These are phyloP conservation scores for Fusarium cicatricum DNA, from an alignment of 2,329 filamentous ascomycete species.

Conservation along the genomic window DNA sequence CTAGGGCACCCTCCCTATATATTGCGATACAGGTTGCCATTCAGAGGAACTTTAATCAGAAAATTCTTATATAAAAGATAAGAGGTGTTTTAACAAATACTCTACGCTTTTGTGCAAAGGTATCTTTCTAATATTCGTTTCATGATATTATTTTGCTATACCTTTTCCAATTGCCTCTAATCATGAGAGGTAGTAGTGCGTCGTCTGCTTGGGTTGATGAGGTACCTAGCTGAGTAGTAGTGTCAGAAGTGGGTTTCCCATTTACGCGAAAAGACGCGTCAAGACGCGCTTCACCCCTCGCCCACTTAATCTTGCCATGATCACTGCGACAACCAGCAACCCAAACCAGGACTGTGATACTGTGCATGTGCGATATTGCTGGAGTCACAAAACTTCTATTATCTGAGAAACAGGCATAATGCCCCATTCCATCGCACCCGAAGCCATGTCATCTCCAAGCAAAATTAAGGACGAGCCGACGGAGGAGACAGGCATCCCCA, in stretches of 20 bases:
- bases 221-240: too few relatives aligned
- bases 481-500: conserved; percentile 36
- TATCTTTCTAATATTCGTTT: too few relatives aligned
- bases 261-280: conserved; percentile 42
- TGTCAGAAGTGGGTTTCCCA: not conserved
- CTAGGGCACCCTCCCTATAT: too few relatives aligned
- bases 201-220: too few relatives aligned
- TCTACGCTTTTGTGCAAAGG: too few relatives aligned
- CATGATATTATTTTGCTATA: too few relatives aligned
- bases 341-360: conserved; percentile 1
- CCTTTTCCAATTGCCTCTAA: too few relatives aligned
- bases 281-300: conserved; percentile 30
- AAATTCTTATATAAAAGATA: too few relatives aligned
- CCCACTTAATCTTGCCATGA: conserved; percentile 22
- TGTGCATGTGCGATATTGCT: not conserved
- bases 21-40: too few relatives aligned
- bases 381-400: not conserved
- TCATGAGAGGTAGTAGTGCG: too few relatives aligned
- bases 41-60: too few relatives aligned
- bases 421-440: conserved; percentile 34
- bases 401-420: conserved; percentile 11
- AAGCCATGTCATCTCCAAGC: conserved; percentile 39
- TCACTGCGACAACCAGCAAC: conserved; percentile 36
- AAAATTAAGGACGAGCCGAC: conserved; percentile 40
- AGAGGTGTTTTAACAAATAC: too few relatives aligned